Percentiles rank a stretch among this genome's conserved stretches.
phyloP scores from a whole-genome alignment of 805 yeast species.

The Candida krabiensis region DNA sequence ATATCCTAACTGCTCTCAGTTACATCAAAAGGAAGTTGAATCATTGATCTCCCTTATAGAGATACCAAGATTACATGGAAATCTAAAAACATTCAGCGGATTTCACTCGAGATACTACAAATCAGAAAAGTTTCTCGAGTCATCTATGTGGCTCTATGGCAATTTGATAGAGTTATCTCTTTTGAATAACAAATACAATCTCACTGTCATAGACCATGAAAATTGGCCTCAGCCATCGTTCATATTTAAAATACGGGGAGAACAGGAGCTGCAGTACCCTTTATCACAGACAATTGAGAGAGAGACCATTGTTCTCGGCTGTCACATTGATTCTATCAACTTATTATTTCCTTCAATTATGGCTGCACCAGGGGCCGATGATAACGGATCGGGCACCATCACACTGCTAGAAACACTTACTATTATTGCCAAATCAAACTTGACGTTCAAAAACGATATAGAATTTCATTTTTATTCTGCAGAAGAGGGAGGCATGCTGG shows the following conservation, averaged over 20 bases:
- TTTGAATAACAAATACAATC: slow-evolving; percentile 10
- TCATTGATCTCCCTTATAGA: slow-evolving; percentile 9
- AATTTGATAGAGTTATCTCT: slow-evolving; percentile 6
- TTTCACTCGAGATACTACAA: slow-evolving; percentile 74
- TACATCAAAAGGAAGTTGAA: slow-evolving; percentile 40
- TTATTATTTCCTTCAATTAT: slow-evolving; percentile 66
- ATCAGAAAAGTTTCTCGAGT: slow-evolving; percentile 63
- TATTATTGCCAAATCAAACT: slow-evolving; percentile 10
- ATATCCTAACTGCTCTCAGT: slow-evolving; percentile 51
- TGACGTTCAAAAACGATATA: slow-evolving; percentile 54
- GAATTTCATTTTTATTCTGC: slow-evolving; percentile 94
- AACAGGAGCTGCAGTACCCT: background rate
- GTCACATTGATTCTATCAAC: slow-evolving; percentile 84
- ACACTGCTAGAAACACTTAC: slow-evolving; percentile 71
- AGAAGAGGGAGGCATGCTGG: slow-evolving; percentile 89
- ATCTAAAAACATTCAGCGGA: slow-evolving; percentile 15
- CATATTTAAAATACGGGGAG: slow-evolving; percentile 14
- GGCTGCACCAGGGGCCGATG: slow-evolving; percentile 93
- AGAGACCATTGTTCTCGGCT: slow-evolving; percentile 68
- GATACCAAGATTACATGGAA: slow-evolving; percentile 9
- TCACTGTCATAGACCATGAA: slow-evolving; percentile 15
- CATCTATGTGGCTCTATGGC: slow-evolving; percentile 69
- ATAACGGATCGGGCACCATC: slow-evolving; percentile 85
- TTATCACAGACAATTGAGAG: slow-evolving; percentile 23
- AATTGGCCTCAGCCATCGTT: slow-evolving; percentile 22